Percentiles rank a stretch among this genome's conserved stretches.
Conservation (phyloP, 1,284 basidiomycete species). For the Tilletia horrida region DNA sequence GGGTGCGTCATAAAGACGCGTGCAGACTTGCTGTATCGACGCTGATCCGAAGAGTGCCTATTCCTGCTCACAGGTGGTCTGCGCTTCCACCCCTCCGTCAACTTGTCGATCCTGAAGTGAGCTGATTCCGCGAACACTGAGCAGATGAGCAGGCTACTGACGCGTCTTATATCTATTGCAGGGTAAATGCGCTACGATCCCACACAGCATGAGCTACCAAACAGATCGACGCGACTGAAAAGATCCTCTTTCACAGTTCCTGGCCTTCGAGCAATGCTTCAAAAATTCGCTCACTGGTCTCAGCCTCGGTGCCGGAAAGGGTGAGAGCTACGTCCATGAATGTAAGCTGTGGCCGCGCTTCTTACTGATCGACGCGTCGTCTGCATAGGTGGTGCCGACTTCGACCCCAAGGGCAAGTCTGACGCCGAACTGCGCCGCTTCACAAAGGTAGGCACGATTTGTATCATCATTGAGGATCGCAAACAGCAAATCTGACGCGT, state of each 20-base stretch:
- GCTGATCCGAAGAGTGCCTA: neutral
- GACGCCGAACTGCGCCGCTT: conserved; percentile 73
- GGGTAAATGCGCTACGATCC: neutral
- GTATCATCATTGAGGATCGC: neutral
- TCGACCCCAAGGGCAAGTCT: conserved; percentile 77
- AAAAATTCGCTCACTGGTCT: conserved; percentile 78
- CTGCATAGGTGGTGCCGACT: conserved; percentile 61
- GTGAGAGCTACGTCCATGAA: conserved; percentile 17
- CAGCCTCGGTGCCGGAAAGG: conserved; percentile 68
- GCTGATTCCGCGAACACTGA: neutral
- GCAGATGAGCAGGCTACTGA: neutral
- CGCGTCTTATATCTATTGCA: neutral
- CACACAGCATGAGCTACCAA: too few relatives aligned
- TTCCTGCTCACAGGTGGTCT: conserved; percentile 62
- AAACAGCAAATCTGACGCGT: neutral
- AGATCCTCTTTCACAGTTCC: conserved; percentile 59
- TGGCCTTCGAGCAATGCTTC: conserved; percentile 78
- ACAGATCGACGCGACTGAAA: too few relatives aligned
- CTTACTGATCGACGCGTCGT: neutral
- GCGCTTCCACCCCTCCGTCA: conserved; percentile 74
- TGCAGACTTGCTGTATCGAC: neutral
- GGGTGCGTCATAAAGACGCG: conserved; percentile 63
- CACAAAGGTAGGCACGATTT: conserved; percentile 57
- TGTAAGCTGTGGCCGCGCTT: conserved; percentile 48
- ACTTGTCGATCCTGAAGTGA: conserved; percentile 76